phyloP scores from a whole-genome alignment of 1,284 basidiomycete genomes.

The Cryptococcus deneoformans region DNA sequence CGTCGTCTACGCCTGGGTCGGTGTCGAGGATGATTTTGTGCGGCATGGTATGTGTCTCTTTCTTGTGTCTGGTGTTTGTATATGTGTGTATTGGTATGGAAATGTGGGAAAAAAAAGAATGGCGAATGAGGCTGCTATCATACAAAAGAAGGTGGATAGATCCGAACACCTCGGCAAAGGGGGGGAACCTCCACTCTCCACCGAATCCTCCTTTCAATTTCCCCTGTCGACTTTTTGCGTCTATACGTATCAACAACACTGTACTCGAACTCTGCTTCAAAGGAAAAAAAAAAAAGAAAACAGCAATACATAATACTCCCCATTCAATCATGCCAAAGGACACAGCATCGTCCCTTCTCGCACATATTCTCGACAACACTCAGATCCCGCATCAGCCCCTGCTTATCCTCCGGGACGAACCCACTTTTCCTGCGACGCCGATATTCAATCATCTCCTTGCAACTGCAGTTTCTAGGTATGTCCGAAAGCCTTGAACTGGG shows the following conservation, averaged over 20 bases:
- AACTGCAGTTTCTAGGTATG: slow-evolving; percentile 20
- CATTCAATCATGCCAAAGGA: too few relatives aligned
- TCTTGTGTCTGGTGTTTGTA: not conserved
- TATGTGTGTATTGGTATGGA: not conserved
- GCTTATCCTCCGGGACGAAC: slow-evolving; percentile 29
- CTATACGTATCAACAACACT: too few relatives aligned
- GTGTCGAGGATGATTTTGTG: slow-evolving; percentile 48
- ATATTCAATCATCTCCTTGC: slow-evolving; percentile 24
- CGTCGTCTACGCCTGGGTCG: slow-evolving; percentile 78
- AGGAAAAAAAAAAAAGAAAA: too few relatives aligned
- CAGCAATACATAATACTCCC: too few relatives aligned
- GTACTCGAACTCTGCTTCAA: too few relatives aligned
- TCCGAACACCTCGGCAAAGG: not conserved
- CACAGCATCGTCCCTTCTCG: slow-evolving; percentile 7
- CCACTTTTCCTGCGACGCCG: slow-evolving; percentile 26
- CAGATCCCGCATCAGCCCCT: slow-evolving; percentile 43
- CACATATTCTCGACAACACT: slow-evolving; percentile 29
- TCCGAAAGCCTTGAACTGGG: not conserved
- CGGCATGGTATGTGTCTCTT: slow-evolving; percentile 15
- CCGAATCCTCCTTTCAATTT: not conserved
- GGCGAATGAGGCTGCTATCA: too few relatives aligned
- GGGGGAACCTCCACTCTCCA: not conserved
- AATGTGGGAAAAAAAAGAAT: not conserved
- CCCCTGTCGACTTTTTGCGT: not conserved
- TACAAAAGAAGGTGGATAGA: not conserved